These are phyloP conservation scores for Colletotrichum gloeosporioides DNA, from an alignment of 2,329 filamentous ascomycete species.

Conservation along the genomic window DNA sequence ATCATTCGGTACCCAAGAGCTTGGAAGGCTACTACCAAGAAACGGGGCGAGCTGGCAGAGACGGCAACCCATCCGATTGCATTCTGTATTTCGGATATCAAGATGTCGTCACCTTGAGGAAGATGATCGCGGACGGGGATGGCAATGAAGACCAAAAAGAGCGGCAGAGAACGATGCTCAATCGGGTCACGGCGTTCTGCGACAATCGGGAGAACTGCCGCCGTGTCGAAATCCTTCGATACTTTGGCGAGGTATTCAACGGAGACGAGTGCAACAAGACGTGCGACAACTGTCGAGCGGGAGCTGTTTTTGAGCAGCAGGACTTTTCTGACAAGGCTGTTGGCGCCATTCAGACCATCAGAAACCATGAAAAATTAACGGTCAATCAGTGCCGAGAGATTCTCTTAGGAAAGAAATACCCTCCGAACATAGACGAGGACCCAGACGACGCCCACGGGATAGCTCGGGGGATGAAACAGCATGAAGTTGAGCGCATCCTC, in stretches of 20 bases:
- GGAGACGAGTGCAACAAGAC: constrained; percentile 71
- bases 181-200: constrained; percentile 84
- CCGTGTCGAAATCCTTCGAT: constrained; percentile 85
- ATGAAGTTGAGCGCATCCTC: constrained; percentile 85
- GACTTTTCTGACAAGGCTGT: constrained; percentile 81
- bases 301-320: constrained; percentile 70
- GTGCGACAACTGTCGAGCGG: constrained; percentile 90
- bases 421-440: constrained; percentile 57
- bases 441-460: constrained; percentile 70
- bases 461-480: constrained; percentile 72
- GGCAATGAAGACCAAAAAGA: constrained; percentile 81
- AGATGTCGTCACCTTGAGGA: constrained; percentile 75
- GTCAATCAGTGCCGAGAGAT: constrained; percentile 84
- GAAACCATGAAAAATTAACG: constrained; percentile 67
- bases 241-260: constrained; percentile 88
- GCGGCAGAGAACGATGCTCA: constrained; percentile 83
- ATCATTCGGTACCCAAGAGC: constrained; percentile 91
- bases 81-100: constrained; percentile 87
- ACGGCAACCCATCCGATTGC: constrained; percentile 86
- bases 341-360: constrained; percentile 73
- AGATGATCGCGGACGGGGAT: constrained; percentile 84
- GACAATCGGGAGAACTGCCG: constrained; percentile 90
- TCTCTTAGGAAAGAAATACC: constrained; percentile 72
- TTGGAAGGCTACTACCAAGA: constrained; percentile 98
- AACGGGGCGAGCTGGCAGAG: constrained; percentile 91